A percentile compares a stretch with the other conserved stretches of the same genome.
Evolutionary conservation across 768 basidiomycete species (phyloP).

Genomic region (Tulasnella sp.): DNA sequence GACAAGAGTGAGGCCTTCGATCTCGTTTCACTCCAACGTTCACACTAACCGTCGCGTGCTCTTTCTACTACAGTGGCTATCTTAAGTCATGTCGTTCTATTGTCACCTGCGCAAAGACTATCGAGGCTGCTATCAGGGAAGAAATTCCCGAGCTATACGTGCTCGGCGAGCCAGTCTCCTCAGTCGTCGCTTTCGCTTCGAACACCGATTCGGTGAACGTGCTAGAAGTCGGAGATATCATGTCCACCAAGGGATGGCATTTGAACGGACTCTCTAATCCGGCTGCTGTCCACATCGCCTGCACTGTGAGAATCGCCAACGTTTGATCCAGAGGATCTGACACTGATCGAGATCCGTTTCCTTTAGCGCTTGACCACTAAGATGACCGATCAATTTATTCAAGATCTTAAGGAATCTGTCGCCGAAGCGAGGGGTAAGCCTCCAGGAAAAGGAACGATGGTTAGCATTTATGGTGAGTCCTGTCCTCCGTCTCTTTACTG

Average conservation of each 20-base stretch:
- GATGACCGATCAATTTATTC: constrained; percentile 70
- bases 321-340: background rate
- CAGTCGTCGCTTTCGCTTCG: constrained; percentile 84
- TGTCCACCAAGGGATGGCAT: constrained; percentile 87
- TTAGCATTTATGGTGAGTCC: constrained; percentile 74
- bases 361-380: constrained; percentile 72
- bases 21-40: background rate
- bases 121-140: constrained; percentile 60
- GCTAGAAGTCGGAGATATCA: constrained; percentile 86
- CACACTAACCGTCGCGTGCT: constrained; percentile 1
- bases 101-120: constrained; percentile 65
- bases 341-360: background rate
- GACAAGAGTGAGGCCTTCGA: constrained; percentile 60
- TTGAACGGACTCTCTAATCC: constrained; percentile 78
- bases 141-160: constrained; percentile 82
- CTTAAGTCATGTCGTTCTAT: constrained; percentile 78
- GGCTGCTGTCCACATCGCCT: constrained; percentile 85
- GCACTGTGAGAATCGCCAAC: constrained; percentile 60
- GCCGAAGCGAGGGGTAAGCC: constrained; percentile 63
- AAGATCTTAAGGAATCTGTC: constrained; percentile 77
- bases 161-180: constrained; percentile 84
- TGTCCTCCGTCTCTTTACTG: constrained; percentile 1
- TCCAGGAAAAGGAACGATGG: constrained; percentile 79
- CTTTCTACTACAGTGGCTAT: constrained; percentile 62
- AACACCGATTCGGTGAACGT: constrained; percentile 58